Conservation (phyloP, 1,284 basidiomycete species). For the Melampsora americana region DNA sequence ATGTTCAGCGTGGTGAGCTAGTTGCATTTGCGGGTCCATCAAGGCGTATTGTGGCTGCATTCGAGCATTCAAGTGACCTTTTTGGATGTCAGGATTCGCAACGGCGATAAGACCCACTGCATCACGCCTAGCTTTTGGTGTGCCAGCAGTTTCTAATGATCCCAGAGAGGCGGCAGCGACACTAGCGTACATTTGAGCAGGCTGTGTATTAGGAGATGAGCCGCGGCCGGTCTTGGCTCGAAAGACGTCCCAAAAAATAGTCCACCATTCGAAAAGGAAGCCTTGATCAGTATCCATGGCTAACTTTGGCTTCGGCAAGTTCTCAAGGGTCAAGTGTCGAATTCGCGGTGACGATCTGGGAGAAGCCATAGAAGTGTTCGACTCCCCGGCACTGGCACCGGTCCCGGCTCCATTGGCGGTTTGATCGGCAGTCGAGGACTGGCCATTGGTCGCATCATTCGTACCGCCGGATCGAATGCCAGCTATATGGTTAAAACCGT, state of each 20-base stretch:
- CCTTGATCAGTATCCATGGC: constrained; percentile 45
- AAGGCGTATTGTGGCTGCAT: constrained; percentile 30
- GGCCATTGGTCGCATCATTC: constrained; percentile 16
- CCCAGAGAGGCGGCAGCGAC: constrained; percentile 34
- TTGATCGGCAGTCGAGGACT: constrained; percentile 6
- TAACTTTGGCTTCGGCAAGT: constrained; percentile 36
- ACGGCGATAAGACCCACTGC: constrained; percentile 36
- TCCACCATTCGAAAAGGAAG: constrained; percentile 44
- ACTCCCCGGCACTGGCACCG: not conserved
- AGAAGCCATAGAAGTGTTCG: constrained; percentile 17
- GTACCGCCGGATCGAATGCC: constrained; percentile 18
- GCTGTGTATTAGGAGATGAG: constrained; percentile 10
- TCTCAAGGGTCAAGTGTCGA: constrained; percentile 9
- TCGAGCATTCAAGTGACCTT: constrained; percentile 15
- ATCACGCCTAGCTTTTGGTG: constrained; percentile 35
- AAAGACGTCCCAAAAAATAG: constrained; percentile 44
- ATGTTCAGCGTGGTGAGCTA: constrained; percentile 6
- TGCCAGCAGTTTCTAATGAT: constrained; percentile 8
- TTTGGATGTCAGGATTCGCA: constrained; percentile 30
- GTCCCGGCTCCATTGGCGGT: constrained; percentile 1
- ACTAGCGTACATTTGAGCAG: constrained; percentile 33
- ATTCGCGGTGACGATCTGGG: constrained; percentile 26
- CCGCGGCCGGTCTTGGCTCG: constrained; percentile 42
- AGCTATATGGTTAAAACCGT: constrained; percentile 38
- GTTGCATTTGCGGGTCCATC: not conserved